A percentile compares a stretch with the other conserved stretches of the same genome.
These are phyloP conservation scores for Magnaporthiopsis rhizophila DNA, from an alignment of 2,329 filamentous ascomycete genomes.

Conservation along the genomic window DNA sequence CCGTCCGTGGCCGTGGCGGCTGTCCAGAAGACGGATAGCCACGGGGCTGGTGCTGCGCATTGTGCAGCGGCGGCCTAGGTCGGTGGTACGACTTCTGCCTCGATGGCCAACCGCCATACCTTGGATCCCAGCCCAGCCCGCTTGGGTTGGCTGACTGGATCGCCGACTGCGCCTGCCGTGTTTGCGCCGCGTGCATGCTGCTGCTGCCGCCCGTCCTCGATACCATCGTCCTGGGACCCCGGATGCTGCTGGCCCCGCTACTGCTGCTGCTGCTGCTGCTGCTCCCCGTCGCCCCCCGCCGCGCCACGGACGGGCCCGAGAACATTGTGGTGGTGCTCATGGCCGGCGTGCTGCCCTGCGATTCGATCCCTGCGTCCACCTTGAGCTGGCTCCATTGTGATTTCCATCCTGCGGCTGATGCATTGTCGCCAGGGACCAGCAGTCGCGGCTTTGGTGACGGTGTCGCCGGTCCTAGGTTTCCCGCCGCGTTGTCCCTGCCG, in stretches of 20 bases:
- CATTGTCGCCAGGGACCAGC: background rate
- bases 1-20: no score
- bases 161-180: background rate
- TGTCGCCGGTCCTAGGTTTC: background rate
- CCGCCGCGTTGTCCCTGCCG: no score
- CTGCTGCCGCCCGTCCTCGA: no score
- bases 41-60: no score
- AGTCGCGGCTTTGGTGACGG: background rate
- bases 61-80: no score
- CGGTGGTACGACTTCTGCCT: background rate
- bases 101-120: background rate
- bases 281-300: background rate
- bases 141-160: background rate
- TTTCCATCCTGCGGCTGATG: background rate
- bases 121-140: slow-evolving; percentile 2
- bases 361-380: slow-evolving; percentile 1
- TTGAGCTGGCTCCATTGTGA: slow-evolving; percentile 5
- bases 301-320: background rate
- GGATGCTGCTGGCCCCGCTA: background rate
- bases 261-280: background rate
- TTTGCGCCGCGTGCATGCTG: no score
- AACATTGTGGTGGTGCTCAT: slow-evolving; percentile 1
- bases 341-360: slow-evolving; percentile 4
- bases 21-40: no score
- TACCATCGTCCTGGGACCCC: no score